Evolutionary conservation across 2,329 filamentous ascomycete species (phyloP), one percentile per base, ranked within the genome.

Genomic region (Ambrosiella cleistominuta): DNA sequence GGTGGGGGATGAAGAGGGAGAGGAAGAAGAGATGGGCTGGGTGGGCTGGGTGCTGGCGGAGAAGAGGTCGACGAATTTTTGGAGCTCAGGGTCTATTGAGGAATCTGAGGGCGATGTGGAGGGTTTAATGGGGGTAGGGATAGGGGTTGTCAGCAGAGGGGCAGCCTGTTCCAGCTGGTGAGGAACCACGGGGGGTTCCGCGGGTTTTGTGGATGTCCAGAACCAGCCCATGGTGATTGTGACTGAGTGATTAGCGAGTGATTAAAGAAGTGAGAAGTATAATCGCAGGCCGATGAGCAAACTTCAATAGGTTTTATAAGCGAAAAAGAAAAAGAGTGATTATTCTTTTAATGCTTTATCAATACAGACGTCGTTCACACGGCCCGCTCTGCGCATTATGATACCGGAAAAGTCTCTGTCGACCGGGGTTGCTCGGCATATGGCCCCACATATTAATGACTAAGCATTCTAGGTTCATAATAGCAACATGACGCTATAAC

Each of bases 151-250:
- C 19, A 4, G 39, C 19, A 27, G 42, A 9, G 17, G 15, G 15
- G 17, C 38, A 27, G 27, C 27, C 27, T 27, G 27, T 27, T 27
- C 3, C 3, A 36, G 37, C 3, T 6, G 13, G 15, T 13, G 42
- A 17, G 54, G 40, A 38, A 49, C n/a, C 3, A 50, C 3, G 7
- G 47, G 35, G 47, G 15, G 3, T 19, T 7, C 47, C 7, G n/a
- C 27, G 19, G 47, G 15, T 13, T 70, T 61, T 13, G 69, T 64
- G n/a, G 68, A 62, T 5, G 70, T 71, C 60, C 79, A 83, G 62
- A 81, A 70, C 80, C 80, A 83, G 63, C 79, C 79, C 80, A 83
- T 83, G 62, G 58, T 70, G 64, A 62, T 45, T 37, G 44, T 12
- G 27, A 35, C 2, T 11, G 15, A 45, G 50, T 42, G n/a, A 42